Evolutionary conservation across 768 basidiomycete species (phyloP), one percentile per base, ranked within the genome.

Genomic region (Holtermannia corniformis): DNA sequence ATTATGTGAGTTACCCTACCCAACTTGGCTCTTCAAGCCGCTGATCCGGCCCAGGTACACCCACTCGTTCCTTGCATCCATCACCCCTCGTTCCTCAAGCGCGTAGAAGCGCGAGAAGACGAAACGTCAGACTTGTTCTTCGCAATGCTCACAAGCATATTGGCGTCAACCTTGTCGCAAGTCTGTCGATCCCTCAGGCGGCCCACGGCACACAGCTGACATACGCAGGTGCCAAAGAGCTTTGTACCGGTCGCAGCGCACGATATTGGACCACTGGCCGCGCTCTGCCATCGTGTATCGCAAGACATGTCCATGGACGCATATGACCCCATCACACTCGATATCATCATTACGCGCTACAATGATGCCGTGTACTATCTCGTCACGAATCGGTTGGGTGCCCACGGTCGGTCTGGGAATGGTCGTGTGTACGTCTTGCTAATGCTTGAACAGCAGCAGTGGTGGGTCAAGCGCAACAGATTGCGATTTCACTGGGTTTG

Each of bases 381-480:
- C 16, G 32, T 37, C 32, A 37, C 7, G 10, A 16, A 16, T 16
- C 7, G 32, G 16, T 37, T 37, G 32, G 32, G 32, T 7, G 32
- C 32, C 32, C 7, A 37, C 16, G 32, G 32, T 37, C 10, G 16
- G 32, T 16, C 16, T 37, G 32, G 32, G 32, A 37, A 7, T 16
- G 32, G n/a, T n/a, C n/a, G n/a, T n/a, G n/a, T n/a, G n/a, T n/a
- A n/a, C n/a, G n/a, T n/a, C n/a, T 37, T 7, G 16, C 7, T 7
- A 37, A 16, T 37, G 32, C 7, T 16, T 37, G 32, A 37, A 37
- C 32, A 48, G 52, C 57, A 10, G 42, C 57, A 7, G 51, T 52
- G 5, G 50, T 54, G 43, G 57, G 57, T 0, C 52, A 58, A 41
- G 44, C 57, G 3, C 57, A 58, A 28, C 54, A 52, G 7, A 13